A percentile compares a stretch with the other conserved stretches of the same genome.
Evolutionary conservation across 2,329 filamentous ascomycete species (phyloP).

Genomic region (Cercospora brassicicola): DNA sequence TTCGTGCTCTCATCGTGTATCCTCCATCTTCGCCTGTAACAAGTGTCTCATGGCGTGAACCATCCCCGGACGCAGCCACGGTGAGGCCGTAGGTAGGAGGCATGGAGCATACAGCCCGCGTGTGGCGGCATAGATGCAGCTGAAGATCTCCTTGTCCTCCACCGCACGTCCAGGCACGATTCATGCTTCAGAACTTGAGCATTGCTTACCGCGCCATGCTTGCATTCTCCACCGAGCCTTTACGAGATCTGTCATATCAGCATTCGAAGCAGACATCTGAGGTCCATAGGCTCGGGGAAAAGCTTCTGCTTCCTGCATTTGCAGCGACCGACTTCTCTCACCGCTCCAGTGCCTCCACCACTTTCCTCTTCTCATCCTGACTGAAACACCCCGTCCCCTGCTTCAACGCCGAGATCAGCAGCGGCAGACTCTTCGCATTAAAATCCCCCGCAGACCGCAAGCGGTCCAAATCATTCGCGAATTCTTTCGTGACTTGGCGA

Average conservation of each 20-base stretch:
- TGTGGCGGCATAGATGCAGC: neutral
- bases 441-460: constrained; percentile 70
- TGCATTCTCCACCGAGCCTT: neutral
- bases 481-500: constrained; percentile 66
- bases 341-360: constrained; percentile 27
- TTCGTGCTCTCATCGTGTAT: neutral
- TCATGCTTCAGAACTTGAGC: neutral
- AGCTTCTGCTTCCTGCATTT: neutral
- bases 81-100: neutral
- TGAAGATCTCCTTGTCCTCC: neutral
- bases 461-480: constrained; percentile 72
- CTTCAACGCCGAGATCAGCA: constrained; percentile 67
- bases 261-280: neutral
- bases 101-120: neutral
- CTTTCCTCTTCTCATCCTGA: constrained; percentile 52
- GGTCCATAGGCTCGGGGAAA: neutral
- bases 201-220: neutral
- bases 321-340: neutral
- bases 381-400: constrained; percentile 66
- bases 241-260: neutral
- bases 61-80: neutral
- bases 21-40: neutral
- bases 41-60: neutral
- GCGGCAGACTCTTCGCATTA: constrained; percentile 60
- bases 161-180: neutral